Evolutionary conservation across 2,329 filamentous ascomycete species (phyloP), one percentile per base, ranked within the genome.

Genomic region (Botryotinia narcissicola): DNA sequence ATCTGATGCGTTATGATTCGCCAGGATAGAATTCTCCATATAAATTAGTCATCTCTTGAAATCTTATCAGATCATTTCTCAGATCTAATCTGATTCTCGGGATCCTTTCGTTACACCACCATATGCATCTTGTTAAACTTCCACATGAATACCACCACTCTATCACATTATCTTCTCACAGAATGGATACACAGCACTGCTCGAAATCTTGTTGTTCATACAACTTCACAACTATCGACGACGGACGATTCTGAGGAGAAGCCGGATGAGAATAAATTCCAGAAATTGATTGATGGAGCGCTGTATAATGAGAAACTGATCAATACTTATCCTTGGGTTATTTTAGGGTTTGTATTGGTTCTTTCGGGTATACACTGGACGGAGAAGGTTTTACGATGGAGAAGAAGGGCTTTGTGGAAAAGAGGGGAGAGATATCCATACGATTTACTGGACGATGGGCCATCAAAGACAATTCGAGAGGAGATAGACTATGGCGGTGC

Each of bases 341-440:
- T 72, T 51, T 37, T 46, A n/a, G 51, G 51, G 4, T 25, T 44
- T 29, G 40, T 72, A 6, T 51, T 72, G 32, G 1, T 61, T 29
- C 37, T 80, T 6, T 75, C 79, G 22, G 71, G 63, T 4, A 37
- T 75, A 51, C 74, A 80, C 70, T 80, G 78, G 79, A 66, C 64
- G 14, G 37, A 54, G 44, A 76, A 76, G 37, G 22, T 64, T 22
- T 37, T 76, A 25, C 76, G 75, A 70, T 78, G 78, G 78, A 77
- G 74, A 54, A 75, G 61, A 48, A 63, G 75, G 44, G 66, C 75
- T 51, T 63, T 60, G 10, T 46, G 57, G 51, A 77, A 75, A 51
- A 54, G 73, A 46, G 70, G 62, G 25, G 40, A 60, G 35, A 51
- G 73, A 37, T 54, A 51, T n/a, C 22, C 69, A 3, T 63, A 74